Evolutionary conservation across 352 stramenopile genomes (phyloP).

Genomic region (Globisporangium yorkense): DNA sequence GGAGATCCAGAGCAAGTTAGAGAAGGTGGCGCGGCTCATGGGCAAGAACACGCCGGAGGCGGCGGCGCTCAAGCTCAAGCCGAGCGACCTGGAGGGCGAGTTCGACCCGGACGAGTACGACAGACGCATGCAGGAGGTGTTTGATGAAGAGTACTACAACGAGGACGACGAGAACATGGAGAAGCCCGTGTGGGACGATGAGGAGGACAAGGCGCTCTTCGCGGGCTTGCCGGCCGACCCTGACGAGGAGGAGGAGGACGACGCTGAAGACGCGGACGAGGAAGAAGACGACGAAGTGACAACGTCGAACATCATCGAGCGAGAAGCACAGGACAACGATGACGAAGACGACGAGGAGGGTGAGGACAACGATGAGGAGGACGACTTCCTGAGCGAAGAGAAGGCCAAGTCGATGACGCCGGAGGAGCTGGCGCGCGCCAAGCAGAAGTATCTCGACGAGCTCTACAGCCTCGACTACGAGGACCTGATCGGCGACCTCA

Average conservation of each 20-base stretch:
- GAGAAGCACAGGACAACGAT: constrained; percentile 22
- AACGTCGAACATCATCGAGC: constrained; percentile 13
- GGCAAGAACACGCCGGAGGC: constrained; percentile 48
- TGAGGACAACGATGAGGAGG: constrained; percentile 38
- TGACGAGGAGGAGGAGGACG: constrained; percentile 49
- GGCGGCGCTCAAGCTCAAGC: constrained; percentile 38
- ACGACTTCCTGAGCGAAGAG: constrained; percentile 38
- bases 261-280: constrained; percentile 20
- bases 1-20: constrained; percentile 93
- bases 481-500: constrained; percentile 96
- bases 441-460: constrained; percentile 94
- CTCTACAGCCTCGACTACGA: constrained; percentile 99
- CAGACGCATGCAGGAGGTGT: constrained; percentile 94
- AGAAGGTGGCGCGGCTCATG: constrained; percentile 88
- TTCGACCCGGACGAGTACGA: constrained; percentile 98
- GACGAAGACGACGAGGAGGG: constrained; percentile 28
- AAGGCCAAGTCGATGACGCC: constrained; percentile 40
- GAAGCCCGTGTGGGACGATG: constrained; percentile 76
- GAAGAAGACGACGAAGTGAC: constrained; percentile 32
- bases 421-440: constrained; percentile 67
- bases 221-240: constrained; percentile 54
- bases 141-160: constrained; percentile 98
- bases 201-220: constrained; percentile 84
- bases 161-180: constrained; percentile 59
- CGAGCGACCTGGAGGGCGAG: constrained; percentile 89